Percentiles rank a stretch among this genome's conserved stretches.
Conservation (phyloP, 768 basidiomycete genomes). For the Sutorius australiensis region DNA sequence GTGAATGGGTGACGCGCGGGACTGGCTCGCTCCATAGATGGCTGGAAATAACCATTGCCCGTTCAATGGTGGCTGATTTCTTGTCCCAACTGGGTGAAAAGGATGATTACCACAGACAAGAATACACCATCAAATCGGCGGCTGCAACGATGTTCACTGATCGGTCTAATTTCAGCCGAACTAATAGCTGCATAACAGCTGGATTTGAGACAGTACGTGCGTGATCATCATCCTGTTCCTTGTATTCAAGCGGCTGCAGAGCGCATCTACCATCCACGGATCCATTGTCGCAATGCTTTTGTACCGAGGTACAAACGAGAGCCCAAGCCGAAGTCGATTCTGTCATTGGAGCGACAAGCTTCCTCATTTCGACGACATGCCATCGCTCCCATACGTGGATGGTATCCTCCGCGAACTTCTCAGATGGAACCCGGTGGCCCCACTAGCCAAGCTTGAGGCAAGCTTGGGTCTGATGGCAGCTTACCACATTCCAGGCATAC, state of each 20-base stretch:
- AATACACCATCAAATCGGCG: constrained; percentile 22
- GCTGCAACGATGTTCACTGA: constrained; percentile 26
- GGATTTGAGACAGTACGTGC: constrained; percentile 24
- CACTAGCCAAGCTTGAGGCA: constrained; percentile 15
- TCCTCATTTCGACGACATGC: constrained; percentile 26
- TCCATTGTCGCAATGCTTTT: constrained; percentile 30
- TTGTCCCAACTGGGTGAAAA: constrained; percentile 16
- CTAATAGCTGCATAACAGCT: constrained; percentile 7
- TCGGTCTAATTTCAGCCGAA: constrained; percentile 1
- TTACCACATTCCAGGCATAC: constrained; percentile 14
- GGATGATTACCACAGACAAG: constrained; percentile 14
- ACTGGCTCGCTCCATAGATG: constrained; percentile 1
- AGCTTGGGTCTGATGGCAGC: background rate
- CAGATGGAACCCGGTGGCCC: constrained; percentile 25
- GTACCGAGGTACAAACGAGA: constrained; percentile 21
- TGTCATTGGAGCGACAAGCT: constrained; percentile 20
- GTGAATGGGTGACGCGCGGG: no score
- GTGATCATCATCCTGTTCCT: background rate
- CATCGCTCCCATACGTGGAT: constrained; percentile 38
- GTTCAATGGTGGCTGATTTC: constrained; percentile 27
- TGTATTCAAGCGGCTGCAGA: constrained; percentile 11
- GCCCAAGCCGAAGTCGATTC: constrained; percentile 28
- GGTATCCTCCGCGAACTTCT: constrained; percentile 38
- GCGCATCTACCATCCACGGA: constrained; percentile 19
- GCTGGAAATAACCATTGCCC: constrained; percentile 7